Evolutionary conservation across 2,329 filamentous ascomycete genomes (phyloP).

Genomic region (Zalaria obscura): DNA sequence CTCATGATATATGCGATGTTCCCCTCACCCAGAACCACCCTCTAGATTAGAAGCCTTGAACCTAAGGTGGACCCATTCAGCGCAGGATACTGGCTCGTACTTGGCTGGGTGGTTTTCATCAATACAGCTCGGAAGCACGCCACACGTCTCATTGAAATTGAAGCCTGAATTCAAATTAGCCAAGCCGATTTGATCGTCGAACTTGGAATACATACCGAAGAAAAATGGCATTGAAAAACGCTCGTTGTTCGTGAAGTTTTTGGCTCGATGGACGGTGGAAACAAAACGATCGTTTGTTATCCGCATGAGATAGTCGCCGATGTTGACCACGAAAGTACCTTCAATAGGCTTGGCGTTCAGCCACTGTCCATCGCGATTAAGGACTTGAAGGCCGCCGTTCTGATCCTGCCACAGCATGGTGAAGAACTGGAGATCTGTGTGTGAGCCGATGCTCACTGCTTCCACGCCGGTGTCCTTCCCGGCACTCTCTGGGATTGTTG

Average conservation of each 20-base stretch:
- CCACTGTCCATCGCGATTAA: conserved; percentile 25
- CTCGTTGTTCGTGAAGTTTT: conserved; percentile 36
- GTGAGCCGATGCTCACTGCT: conserved; percentile 16
- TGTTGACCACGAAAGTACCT: conserved; percentile 34
- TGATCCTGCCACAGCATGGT: conserved; percentile 31
- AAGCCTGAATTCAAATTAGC: conserved; percentile 32
- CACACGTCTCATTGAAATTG: conserved; percentile 24
- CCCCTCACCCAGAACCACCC: no score
- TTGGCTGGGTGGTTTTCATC: conserved; percentile 32
- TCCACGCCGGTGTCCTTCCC: neutral
- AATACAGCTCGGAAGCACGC: conserved; percentile 34
- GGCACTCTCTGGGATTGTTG: conserved; percentile 1
- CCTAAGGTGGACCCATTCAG: neutral
- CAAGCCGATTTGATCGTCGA: conserved; percentile 39
- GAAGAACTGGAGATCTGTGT: conserved; percentile 32
- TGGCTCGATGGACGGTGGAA: conserved; percentile 40
- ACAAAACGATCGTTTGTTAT: conserved; percentile 40
- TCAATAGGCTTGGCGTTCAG: conserved; percentile 27
- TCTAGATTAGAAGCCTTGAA: no score
- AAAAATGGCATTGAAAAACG: conserved; percentile 44
- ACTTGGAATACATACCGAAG: conserved; percentile 21
- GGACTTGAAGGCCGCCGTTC: conserved; percentile 25
- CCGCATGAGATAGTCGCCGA: conserved; percentile 22
- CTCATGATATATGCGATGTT: no score
- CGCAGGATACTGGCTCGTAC: conserved; percentile 27